Evolutionary conservation across 129 eudicot species (phyloP), one percentile per base, ranked within the genome.

Genomic region (Saposhnikovia divaricata): DNA sequence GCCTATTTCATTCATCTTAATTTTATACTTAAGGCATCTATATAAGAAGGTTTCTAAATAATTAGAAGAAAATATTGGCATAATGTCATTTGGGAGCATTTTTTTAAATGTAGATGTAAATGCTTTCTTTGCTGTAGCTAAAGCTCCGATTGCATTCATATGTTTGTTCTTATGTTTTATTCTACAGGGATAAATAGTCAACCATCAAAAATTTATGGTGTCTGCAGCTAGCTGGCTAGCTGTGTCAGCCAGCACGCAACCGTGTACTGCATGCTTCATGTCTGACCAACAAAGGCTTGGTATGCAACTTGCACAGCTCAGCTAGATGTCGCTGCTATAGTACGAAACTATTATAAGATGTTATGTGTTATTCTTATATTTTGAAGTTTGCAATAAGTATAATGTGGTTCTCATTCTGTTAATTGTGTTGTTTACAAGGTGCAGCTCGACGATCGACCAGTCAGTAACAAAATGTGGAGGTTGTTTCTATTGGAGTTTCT

Each of bases 281-380:
- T 81, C 89, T 39, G 87, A 89, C 82, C 96, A 89, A 78, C 97
- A 88, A 28, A 85, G 84, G 78, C 78, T 92, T 80, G 98, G 98
- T 70, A 82, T 96, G 87, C 96, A 92, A 81, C 93, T 96, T 87
- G 98, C 99, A 9, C 99, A 96, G 1, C 34, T 31, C 34, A 84
- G 99, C 72, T 95, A 80, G 99, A 96, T 90, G 98, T 98, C 75
- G 92, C 98, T 85, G 99, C 97, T 74, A 98, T 97, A 70, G 98
- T 96, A 78, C 80, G 97, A 85, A 75, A 46, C 85, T 85, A 72
- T 44, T 28, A 61, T 57, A 28, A 9, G 31, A 47, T 38, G 38
- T 9, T 46, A 6, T 53, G 23, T 40, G 71, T 39, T 76, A 37
- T 50, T 40, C 18, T 66, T 80, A 51, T 72, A 44, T 13, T 31